These are phyloP conservation scores for Sorghum bicolor DNA, from an alignment of 176 grass and related monocot genomes.

Conservation along the genomic window Sorghum_bicolor_NCBIv3 NC_012877.2:59079501-59080000, in stretches of 20 bases:
- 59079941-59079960: constrained; percentile 3
- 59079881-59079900: background rate
- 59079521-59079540: background rate
- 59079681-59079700: background rate
- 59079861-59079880: background rate
- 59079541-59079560: background rate
- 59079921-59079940: constrained; percentile 23
- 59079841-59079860: background rate
- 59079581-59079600: background rate
- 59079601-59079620: background rate
- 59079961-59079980: background rate
- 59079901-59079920: background rate
- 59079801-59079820: background rate
- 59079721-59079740: background rate
- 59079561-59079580: background rate
- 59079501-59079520: constrained; percentile 18
- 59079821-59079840: background rate
- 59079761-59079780: background rate
- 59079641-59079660: background rate
- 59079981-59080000: constrained; percentile 7
- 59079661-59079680: background rate
- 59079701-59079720: background rate
- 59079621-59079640: background rate
- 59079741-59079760: background rate
- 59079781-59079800: background rate